Conservation (phyloP, 2,329 filamentous ascomycete species). For the Beauveria bassiana region DNA sequence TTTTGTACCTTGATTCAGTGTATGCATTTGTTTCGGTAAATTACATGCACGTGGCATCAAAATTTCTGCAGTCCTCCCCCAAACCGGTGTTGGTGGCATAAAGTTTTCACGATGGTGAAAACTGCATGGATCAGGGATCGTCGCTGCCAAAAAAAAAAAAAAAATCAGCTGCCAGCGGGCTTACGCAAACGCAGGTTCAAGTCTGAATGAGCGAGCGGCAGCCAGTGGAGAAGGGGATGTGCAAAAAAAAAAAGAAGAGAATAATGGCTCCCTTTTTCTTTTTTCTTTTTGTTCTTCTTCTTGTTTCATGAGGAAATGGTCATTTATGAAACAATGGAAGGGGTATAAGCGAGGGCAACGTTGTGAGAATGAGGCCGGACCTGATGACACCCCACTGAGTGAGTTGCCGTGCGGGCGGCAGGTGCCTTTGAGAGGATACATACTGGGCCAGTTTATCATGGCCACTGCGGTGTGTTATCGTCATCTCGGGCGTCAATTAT, state of each 20-base stretch:
- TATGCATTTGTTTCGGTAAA: too few relatives aligned
- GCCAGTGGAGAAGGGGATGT: not conserved
- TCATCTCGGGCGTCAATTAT: too few relatives aligned
- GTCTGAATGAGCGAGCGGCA: not conserved
- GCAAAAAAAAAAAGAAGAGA: not conserved
- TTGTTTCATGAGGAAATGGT: not conserved
- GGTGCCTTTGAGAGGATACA: not conserved
- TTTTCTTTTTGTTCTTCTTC: not conserved
- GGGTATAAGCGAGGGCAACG: not conserved
- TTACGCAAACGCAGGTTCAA: not conserved
- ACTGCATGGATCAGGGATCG: constrained; percentile 1
- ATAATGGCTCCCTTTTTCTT: not conserved
- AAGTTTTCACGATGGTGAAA: too few relatives aligned
- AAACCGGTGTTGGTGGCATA: not conserved
- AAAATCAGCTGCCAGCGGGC: constrained; percentile 1
- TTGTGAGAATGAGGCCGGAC: not conserved
- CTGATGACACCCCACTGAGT: not conserved
- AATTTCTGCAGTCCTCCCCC: not conserved
- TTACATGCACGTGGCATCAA: not conserved
- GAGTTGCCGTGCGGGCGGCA: too few relatives aligned
- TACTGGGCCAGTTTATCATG: too few relatives aligned
- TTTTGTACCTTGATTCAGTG: too few relatives aligned
- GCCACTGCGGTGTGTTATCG: too few relatives aligned
- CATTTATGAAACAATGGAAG: not conserved
- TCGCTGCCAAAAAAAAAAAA: not conserved